Base-by-base conservation (phyloP, 2,329 filamentous ascomycete species). In the Acephala macrosclerotiorum region DNA sequence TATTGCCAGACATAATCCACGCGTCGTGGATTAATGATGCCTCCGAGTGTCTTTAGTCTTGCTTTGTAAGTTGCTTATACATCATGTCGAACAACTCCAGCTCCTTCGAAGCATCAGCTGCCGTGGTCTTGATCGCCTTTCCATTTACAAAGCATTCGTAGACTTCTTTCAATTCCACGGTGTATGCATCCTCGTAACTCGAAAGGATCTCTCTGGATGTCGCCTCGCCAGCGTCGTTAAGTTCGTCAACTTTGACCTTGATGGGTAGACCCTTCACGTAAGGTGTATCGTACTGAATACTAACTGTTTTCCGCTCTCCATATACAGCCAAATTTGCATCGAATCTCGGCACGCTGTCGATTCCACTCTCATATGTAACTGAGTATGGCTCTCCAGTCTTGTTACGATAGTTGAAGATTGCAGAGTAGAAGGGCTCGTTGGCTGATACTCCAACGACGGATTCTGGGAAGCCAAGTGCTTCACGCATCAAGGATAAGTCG, bases 301-400 rank as follows among this genome's bases (percentile, higher is more conserved):
- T 80, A 0, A 89, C 82, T 0, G 81, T 83, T 76, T 89, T 89
- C 7, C 80, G 77, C 18, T 78, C 73, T 0, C 82, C 82, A 68
- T 87, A 89, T 0, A 89, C 78, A 2, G 82, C 82, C 7, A 87
- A 73, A 51, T 82, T 79, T 0, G 84, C 83, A 61, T 87, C 85
- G 58, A 87, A 87, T 0, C 76, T 70, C 0, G 86, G 84, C 0
- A 90, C 80, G 0, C 74, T 71, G 68, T 85, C 81, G 25, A 88
- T 78, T 0, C 87, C 87, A 0, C 81, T 83, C 68, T 90, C 87
- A 68, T 88, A 90, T 0, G 81, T 80, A 1, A 87, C 80, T 0
- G 83, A 78, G 64, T 87, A 89, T 25, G 38, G 40, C 25, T 65
- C 60, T 45, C 70, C 66, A 8, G 71, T 72, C 71, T 61, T 68